Evolutionary conservation across 2,329 filamentous ascomycete genomes (phyloP).

Genomic region (Rhinocladiella similis): DNA sequence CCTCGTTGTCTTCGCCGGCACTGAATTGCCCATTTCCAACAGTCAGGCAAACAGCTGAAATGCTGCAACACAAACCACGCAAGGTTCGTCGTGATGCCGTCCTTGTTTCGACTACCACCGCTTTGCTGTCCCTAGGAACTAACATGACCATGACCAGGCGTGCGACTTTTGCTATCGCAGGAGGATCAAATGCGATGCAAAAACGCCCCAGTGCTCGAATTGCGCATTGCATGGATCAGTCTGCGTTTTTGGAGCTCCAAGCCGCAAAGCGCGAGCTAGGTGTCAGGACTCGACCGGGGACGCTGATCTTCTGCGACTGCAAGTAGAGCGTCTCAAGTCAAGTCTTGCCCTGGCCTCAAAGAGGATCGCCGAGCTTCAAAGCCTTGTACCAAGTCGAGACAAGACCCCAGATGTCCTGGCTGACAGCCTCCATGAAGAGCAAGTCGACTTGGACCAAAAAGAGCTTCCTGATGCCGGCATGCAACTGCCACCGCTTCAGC

Average conservation of each 20-base stretch:
- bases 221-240: conserved; percentile 29
- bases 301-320: not conserved
- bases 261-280: conserved; percentile 3
- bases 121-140: not conserved
- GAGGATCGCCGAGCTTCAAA: conserved; percentile 2
- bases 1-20: not conserved
- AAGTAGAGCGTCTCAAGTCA: conserved; percentile 4
- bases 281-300: conserved; percentile 1
- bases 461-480: not conserved
- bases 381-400: not conserved
- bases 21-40: not conserved
- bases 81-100: not conserved
- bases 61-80: not conserved
- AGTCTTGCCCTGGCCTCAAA: conserved; percentile 1
- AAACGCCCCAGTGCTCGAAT: conserved; percentile 37
- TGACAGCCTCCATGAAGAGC: not conserved
- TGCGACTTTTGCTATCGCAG: conserved; percentile 39
- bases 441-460: not conserved
- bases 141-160: conserved; percentile 4
- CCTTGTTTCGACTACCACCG: not conserved
- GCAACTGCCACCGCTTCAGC: conserved; percentile 12
- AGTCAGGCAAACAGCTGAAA: not conserved
- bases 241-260: conserved; percentile 12
- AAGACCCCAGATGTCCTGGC: not conserved
- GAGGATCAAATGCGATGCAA: conserved; percentile 39